Base-by-base conservation (phyloP, 768 basidiomycete genomes). In the Clathrus columnatus region DNA sequence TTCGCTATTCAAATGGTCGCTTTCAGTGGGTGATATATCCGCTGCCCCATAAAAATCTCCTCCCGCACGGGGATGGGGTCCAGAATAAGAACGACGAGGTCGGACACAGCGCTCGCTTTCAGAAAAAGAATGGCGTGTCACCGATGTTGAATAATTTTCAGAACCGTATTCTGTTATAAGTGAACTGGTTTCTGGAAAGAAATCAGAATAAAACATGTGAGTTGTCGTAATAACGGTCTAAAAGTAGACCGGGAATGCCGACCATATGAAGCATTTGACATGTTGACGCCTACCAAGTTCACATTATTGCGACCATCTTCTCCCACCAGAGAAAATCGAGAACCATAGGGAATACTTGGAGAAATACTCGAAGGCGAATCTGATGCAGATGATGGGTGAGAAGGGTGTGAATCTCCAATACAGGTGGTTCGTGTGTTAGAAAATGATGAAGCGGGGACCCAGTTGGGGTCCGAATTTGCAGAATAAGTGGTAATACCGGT, bases 1-100 rank as follows among this genome's bases (percentile, higher is more conserved):
- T 20, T 50, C 49, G 23, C 49, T 20, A 20, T 50, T 50, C 3
- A 50, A 20, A 17, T 32, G 28, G 20, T 50, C 49, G 26, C 49
- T 50, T 4, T 50, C 49, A 26, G 23, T n/a, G 20, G 46, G 46
- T 14, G 46, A 47, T 47, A 47, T 28, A 11, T 47, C 45, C 45
- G 45, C 32, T 26, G 53, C n/a, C 18, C 27, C 53, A 54, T 54
- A 54, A 11, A 54, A 24, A 26, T 47, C 53, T 4, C 27, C 23
- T 10, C 44, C 20, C 14, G 41, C 53, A 2, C 76, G 64, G 30
- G 75, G 77, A 48, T 84, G 80, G 17, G 73, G 67, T 29, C 72
- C 72, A 55, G 77, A 73, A 59, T 75, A 74, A 48, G 75, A 66
- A 59, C 78, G 73, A 50, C 79, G 75, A 23, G 69, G 59, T 32